Base-by-base conservation (phyloP, 2,329 filamentous ascomycete genomes). In the Pseudocercospora eumusae region DNA sequence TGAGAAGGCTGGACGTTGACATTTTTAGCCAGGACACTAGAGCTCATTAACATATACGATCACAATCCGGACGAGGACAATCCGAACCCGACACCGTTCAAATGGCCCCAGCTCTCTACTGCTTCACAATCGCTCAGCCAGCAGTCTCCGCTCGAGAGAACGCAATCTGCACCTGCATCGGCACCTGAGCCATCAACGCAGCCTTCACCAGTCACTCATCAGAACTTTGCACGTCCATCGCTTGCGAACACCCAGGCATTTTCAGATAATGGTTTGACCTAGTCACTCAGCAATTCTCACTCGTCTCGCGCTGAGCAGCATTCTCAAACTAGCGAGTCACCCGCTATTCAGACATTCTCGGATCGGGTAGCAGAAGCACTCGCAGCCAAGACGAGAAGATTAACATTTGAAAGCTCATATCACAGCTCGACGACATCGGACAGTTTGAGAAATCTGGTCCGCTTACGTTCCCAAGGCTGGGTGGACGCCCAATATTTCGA, bases 21-120 rank as follows among this genome's bases (percentile, higher is more conserved):
- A 10, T 74, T 73, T 54, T 56, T 74, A 40, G 73, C 74, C 56
- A 71, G 73, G 59, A 75, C 73, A 9, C 68, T 64, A 58, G 72
- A 75, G 56, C 66, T 74, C 20, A 70, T 70, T 56, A 72, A 66
- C 61, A 70, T 74, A 23, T 73, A 73, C 63, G 70, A 74, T 25
- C 69, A 68, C 50, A 68, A 69, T 33, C 63, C 59, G 7, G 68
- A 71, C n/a, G 61, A 68, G 52, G 60, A 66, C 20, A 64, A 62
- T 18, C 55, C 56, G 2, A 61, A 66, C 21, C 57, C 52, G 7
- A 64, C 59, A 8, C 59, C 59, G 1, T 62, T 62, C 33, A 45
- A 56, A 33, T 64, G 59, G 63, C 59, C 59, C 13, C 33, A 60
- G 18, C 50, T 36, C 20, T 42, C 56, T 23, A 40, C 60, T 18